A percentile compares a stretch with the other conserved stretches of the same genome.
phyloP scores from a whole-genome alignment of 2,329 filamentous ascomycete genomes.

The Fusarium penzigii region DNA sequence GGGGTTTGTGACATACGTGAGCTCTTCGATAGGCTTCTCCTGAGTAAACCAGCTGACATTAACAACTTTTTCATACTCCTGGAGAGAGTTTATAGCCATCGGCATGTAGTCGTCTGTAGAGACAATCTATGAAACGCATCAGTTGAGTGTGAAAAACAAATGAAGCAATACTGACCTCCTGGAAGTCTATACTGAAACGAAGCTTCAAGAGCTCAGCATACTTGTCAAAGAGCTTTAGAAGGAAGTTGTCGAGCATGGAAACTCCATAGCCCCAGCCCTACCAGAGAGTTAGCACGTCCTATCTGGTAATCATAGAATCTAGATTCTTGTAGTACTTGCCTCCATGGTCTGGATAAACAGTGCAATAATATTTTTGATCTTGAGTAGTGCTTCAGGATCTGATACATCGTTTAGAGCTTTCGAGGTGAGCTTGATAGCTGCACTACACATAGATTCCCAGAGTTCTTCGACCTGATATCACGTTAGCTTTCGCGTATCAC shows the following conservation, averaged over 20 bases:
- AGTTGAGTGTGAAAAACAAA: background rate
- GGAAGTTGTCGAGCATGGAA: constrained; percentile 75
- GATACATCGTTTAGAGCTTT: constrained; percentile 77
- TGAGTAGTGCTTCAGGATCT: constrained; percentile 87
- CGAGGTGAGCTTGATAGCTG: constrained; percentile 78
- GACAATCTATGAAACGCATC: constrained; percentile 53
- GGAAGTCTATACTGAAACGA: constrained; percentile 92
- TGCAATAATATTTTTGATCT: constrained; percentile 89
- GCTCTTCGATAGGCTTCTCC: constrained; percentile 72
- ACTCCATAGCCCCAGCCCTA: constrained; percentile 91
- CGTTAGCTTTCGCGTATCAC: constrained; percentile 4
- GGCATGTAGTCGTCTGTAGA: constrained; percentile 99
- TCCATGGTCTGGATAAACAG: constrained; percentile 99
- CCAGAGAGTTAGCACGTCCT: constrained; percentile 68
- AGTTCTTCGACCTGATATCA: constrained; percentile 79
- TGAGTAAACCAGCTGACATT: constrained; percentile 96
- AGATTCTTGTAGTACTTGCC: constrained; percentile 76
- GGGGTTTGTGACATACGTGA: constrained; percentile 57
- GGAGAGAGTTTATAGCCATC: constrained; percentile 88
- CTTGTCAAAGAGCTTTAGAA: constrained; percentile 88
- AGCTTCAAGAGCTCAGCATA: constrained; percentile 90
- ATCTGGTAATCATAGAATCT: constrained; percentile 60
- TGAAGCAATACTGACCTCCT: constrained; percentile 62
- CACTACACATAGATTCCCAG: constrained; percentile 97
- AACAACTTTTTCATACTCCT: constrained; percentile 94